Conservation (phyloP, 2,329 filamentous ascomycete species). For the Neofusicoccum parvum region DNA sequence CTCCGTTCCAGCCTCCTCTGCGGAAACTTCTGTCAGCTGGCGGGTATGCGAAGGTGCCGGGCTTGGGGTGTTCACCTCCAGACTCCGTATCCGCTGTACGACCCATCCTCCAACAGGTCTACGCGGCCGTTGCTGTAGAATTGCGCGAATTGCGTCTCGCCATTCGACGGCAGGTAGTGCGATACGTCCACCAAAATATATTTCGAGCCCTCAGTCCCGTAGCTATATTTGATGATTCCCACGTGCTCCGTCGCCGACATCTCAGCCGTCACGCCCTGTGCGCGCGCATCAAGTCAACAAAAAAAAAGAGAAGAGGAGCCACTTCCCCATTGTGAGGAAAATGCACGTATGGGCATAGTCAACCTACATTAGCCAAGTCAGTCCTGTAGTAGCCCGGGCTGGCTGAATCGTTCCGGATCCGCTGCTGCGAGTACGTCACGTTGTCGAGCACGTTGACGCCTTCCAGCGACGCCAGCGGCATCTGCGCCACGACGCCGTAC, state of each 20-base stretch:
- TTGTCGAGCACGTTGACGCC: constrained; percentile 44
- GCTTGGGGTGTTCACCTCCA: constrained; percentile 13
- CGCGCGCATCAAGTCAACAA: not conserved
- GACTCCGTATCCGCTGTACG: constrained; percentile 32
- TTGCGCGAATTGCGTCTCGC: constrained; percentile 22
- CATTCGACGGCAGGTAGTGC: constrained; percentile 36
- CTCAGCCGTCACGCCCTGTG: constrained; percentile 57
- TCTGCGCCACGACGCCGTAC: constrained; percentile 65
- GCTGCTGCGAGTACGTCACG: constrained; percentile 41
- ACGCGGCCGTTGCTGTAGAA: constrained; percentile 31
- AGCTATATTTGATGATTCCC: constrained; percentile 64
- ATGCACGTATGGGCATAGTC: no score
- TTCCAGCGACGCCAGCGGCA: constrained; percentile 48
- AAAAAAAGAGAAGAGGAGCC: not conserved
- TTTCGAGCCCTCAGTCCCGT: constrained; percentile 46
- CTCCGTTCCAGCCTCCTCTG: constrained; percentile 35
- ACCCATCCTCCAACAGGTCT: constrained; percentile 27
- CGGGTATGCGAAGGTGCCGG: not conserved
- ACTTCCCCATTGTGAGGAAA: no score
- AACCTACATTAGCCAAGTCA: constrained; percentile 47
- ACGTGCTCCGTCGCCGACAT: constrained; percentile 59
- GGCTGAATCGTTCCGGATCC: constrained; percentile 43
- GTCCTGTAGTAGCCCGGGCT: constrained; percentile 66
- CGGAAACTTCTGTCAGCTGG: not conserved
- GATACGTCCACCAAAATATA: constrained; percentile 50